These are phyloP conservation scores for Taxawa tesnikishii DNA, from an alignment of 2,329 filamentous ascomycete genomes.

Conservation along the genomic window DNA sequence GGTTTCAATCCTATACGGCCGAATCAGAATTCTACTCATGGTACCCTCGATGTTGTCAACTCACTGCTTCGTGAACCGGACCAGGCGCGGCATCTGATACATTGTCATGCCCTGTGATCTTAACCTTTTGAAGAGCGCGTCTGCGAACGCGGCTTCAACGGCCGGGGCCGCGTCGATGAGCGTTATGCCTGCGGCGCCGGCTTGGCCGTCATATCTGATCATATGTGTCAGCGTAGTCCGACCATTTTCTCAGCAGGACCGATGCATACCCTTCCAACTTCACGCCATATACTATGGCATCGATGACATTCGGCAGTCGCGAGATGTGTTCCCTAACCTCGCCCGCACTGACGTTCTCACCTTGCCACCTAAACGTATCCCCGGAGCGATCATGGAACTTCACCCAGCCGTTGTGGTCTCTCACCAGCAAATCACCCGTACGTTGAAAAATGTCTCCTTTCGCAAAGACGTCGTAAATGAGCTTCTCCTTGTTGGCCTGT, in stretches of 20 bases:
- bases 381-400: slow-evolving; percentile 34
- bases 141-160: background rate
- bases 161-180: background rate
- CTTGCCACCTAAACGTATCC: slow-evolving; percentile 36
- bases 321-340: slow-evolving; percentile 31
- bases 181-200: background rate
- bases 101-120: background rate
- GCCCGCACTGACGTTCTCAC: slow-evolving; percentile 33
- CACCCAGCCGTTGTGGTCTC: slow-evolving; percentile 28
- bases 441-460: slow-evolving; percentile 34
- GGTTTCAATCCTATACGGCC: too few species aligned
- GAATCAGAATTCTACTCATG: too few species aligned
- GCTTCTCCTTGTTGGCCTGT: background rate
- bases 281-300: slow-evolving; percentile 36
- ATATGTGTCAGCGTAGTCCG: background rate
- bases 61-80: background rate
- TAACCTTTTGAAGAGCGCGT: background rate
- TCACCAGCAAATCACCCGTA: slow-evolving; percentile 31
- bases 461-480: slow-evolving; percentile 25
- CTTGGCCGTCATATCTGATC: background rate
- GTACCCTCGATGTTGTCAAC: too few species aligned
- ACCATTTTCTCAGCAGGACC: too few species aligned
- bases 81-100: background rate
- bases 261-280: slow-evolving; percentile 5
- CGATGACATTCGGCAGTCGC: slow-evolving; percentile 25